These are phyloP conservation scores for Pyrus bretschneideri DNA, from an alignment of 306 rosid genomes.

Conservation along the genomic window DNA sequence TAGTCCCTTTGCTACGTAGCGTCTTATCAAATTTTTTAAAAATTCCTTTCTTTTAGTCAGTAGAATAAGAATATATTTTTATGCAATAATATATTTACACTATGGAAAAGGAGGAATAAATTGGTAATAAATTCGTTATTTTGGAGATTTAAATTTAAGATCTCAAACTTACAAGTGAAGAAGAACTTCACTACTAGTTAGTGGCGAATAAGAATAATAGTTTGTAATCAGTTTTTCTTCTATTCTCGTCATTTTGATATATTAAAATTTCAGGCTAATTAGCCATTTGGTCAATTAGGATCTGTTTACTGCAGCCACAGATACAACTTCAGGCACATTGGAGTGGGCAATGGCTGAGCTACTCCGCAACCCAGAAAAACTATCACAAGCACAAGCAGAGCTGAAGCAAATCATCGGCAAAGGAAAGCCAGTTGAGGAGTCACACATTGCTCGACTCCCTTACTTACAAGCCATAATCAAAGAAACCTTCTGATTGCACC, in stretches of 20 bases:
- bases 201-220: too few relatives aligned
- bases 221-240: too few relatives aligned
- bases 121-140: too few relatives aligned
- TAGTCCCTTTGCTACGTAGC: too few relatives aligned
- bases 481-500: constrained; percentile 22
- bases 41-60: too few relatives aligned
- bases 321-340: constrained; percentile 19
- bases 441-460: constrained; percentile 14
- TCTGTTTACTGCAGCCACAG: constrained; percentile 19
- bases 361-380: constrained; percentile 1
- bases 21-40: too few relatives aligned
- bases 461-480: constrained; percentile 25
- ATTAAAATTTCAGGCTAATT: background rate
- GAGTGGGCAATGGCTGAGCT: constrained; percentile 33
- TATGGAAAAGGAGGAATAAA: accelerated
- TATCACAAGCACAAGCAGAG: constrained; percentile 19
- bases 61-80: background rate
- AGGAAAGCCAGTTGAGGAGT: constrained; percentile 14
- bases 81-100: too few relatives aligned
- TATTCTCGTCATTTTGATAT: too few relatives aligned
- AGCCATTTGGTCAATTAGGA: background rate
- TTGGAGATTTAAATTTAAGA: accelerated
- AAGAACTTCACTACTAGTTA: background rate
- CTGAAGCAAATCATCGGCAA: constrained; percentile 7
- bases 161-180: accelerated